Conservation (phyloP, 176 grass and related monocot species). For the Oryza longistaminata region DNA sequence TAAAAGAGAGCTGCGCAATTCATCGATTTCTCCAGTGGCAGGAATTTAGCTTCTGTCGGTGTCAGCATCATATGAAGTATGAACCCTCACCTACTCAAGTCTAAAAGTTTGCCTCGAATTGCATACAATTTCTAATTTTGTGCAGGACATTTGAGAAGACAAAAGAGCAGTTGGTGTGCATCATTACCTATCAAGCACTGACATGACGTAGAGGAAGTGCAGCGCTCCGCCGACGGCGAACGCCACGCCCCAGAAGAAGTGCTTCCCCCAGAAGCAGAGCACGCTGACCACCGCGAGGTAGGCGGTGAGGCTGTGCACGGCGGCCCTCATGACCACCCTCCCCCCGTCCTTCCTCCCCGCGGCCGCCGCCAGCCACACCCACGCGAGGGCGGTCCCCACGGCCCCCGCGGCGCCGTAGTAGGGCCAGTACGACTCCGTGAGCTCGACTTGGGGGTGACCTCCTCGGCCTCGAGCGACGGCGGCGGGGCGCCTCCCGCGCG, state of each 20-base stretch:
- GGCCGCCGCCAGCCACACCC: slow-evolving; percentile 64
- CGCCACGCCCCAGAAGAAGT: slow-evolving; percentile 90
- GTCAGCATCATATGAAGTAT: not conserved
- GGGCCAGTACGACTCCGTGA: slow-evolving; percentile 94
- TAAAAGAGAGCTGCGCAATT: not conserved
- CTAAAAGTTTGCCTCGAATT: slow-evolving; percentile 33
- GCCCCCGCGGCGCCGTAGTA: slow-evolving; percentile 84
- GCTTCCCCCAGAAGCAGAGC: slow-evolving; percentile 87
- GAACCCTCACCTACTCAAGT: slow-evolving; percentile 16
- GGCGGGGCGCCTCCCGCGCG: slow-evolving; percentile 44
- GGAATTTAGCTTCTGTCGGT: not conserved
- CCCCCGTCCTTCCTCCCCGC: slow-evolving; percentile 45
- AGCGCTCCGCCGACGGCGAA: slow-evolving; percentile 75
- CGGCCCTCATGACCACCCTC: slow-evolving; percentile 65
- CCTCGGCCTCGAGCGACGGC: slow-evolving; percentile 5
- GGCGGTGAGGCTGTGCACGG: slow-evolving; percentile 81
- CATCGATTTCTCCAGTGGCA: not conserved
- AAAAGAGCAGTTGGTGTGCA: not conserved
- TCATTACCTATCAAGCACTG: slow-evolving; percentile 82
- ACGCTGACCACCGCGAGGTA: slow-evolving; percentile 93
- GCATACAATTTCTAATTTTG: not conserved
- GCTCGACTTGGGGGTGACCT: slow-evolving; percentile 41
- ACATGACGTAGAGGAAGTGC: slow-evolving; percentile 95
- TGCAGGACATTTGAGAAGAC: not conserved
- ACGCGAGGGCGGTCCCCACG: slow-evolving; percentile 56